Evolutionary conservation across 495 filamentous ascomycete species (phyloP).

Genomic region (Clohesyomyces aquaticus): DNA sequence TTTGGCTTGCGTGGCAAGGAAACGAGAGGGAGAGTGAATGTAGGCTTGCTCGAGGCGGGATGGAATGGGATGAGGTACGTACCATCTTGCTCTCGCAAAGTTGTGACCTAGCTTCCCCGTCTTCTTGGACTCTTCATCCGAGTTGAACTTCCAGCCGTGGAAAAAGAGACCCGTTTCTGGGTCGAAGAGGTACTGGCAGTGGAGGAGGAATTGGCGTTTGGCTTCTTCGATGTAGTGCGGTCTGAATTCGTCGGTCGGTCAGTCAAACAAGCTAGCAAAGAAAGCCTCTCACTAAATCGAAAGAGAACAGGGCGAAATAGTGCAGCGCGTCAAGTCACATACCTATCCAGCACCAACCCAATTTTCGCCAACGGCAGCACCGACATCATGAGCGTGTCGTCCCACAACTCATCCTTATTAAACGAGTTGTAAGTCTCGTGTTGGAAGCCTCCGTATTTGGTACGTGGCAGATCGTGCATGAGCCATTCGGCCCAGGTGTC

Average conservation of each 20-base stretch:
- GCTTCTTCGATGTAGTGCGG: constrained; percentile 73
- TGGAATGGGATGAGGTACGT: too few relatives aligned
- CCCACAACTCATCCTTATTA: constrained; percentile 74
- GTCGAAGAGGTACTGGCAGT: constrained; percentile 74
- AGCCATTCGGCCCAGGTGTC: constrained; percentile 78
- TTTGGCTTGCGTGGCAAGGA: too few relatives aligned
- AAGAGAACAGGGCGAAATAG: too few relatives aligned
- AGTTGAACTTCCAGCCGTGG: constrained; percentile 74
- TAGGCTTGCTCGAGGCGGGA: too few relatives aligned
- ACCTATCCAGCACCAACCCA: constrained; percentile 63
- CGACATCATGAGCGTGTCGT: constrained; percentile 82
- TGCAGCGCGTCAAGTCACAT: too few relatives aligned
- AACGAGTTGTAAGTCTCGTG: constrained; percentile 68
- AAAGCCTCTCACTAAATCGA: too few relatives aligned
- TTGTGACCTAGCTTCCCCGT: constrained; percentile 62
- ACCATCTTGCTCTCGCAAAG: constrained; percentile 71
- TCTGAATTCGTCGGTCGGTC: too few relatives aligned
- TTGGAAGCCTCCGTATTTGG: constrained; percentile 72
- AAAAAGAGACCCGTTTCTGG: constrained; percentile 68
- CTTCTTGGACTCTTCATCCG: constrained; percentile 7
- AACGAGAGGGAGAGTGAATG: too few relatives aligned
- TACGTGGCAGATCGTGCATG: constrained; percentile 70
- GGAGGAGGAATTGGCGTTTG: constrained; percentile 71
- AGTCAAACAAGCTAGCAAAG: too few relatives aligned
- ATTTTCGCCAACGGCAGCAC: constrained; percentile 77